Percentiles rank a stretch among this genome's conserved stretches.
Conservation (phyloP, 805 yeast species). For the Teunomyces funiuensis region DNA sequence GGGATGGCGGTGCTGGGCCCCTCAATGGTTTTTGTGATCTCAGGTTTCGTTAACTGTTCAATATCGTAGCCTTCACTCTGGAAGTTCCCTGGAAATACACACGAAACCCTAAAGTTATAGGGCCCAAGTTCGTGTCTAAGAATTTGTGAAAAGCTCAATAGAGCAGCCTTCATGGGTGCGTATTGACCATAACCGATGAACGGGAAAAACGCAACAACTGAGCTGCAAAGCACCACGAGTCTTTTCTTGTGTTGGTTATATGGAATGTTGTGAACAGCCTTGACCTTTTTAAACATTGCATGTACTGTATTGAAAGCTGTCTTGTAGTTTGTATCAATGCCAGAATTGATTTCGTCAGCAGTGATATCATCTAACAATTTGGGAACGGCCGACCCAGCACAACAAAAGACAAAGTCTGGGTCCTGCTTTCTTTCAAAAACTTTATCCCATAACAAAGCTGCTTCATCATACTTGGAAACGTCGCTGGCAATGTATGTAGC, state of each 20-base stretch:
- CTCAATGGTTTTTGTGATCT: slow-evolving; percentile 76
- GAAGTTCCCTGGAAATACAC: slow-evolving; percentile 88
- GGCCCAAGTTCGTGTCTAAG: slow-evolving; percentile 79
- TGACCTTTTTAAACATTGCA: slow-evolving; percentile 48
- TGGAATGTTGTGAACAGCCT: background rate
- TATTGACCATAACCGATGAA: slow-evolving; percentile 90
- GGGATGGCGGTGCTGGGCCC: slow-evolving; percentile 76
- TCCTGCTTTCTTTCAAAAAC: slow-evolving; percentile 22
- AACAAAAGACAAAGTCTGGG: slow-evolving; percentile 77
- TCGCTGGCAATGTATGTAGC: slow-evolving; percentile 58
- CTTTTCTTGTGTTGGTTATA: slow-evolving; percentile 38
- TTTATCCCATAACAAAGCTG: slow-evolving; percentile 46
- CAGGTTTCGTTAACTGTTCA: slow-evolving; percentile 85
- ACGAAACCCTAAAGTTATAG: slow-evolving; percentile 65
- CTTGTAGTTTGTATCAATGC: slow-evolving; percentile 67
- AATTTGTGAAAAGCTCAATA: slow-evolving; percentile 70
- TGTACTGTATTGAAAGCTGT: slow-evolving; percentile 76
- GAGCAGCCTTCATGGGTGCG: slow-evolving; percentile 85
- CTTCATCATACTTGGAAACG: slow-evolving; percentile 53
- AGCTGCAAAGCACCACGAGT: slow-evolving; percentile 61
- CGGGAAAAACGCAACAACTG: slow-evolving; percentile 80
- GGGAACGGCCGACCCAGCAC: slow-evolving; percentile 87
- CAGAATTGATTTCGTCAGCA: slow-evolving; percentile 54
- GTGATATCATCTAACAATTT: slow-evolving; percentile 72
- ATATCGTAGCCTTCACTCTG: slow-evolving; percentile 80